phyloP scores from a whole-genome alignment of 768 basidiomycete species.

The Gautieria morchelliformis region DNA sequence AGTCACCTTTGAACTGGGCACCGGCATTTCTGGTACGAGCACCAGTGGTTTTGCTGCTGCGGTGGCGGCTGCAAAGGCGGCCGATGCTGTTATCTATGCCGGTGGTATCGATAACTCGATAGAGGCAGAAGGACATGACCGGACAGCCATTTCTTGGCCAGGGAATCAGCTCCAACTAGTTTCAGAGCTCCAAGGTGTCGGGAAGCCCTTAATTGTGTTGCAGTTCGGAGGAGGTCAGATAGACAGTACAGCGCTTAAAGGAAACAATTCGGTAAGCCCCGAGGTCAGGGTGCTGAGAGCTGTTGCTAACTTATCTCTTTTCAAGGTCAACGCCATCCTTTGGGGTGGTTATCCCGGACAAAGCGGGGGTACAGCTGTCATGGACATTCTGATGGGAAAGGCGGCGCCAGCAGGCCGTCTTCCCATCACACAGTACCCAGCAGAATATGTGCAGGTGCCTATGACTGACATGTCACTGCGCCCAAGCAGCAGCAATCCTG shows the following conservation, averaged over 20 bases:
- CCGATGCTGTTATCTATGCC: constrained; percentile 42
- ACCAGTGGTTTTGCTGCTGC: constrained; percentile 42
- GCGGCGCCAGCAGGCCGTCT: constrained; percentile 46
- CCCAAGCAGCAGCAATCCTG: constrained; percentile 38
- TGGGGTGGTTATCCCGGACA: constrained; percentile 54
- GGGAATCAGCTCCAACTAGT: constrained; percentile 45
- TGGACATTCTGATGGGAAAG: constrained; percentile 43
- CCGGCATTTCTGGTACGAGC: constrained; percentile 28
- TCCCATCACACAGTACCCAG: constrained; percentile 44
- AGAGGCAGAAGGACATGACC: constrained; percentile 39
- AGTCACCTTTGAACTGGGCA: constrained; percentile 34
- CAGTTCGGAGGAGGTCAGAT: constrained; percentile 53
- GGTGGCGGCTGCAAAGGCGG: constrained; percentile 35
- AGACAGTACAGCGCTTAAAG: constrained; percentile 38
- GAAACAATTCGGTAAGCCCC: constrained; percentile 28
- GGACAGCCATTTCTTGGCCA: constrained; percentile 43
- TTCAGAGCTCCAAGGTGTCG: constrained; percentile 31
- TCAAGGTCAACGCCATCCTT: constrained; percentile 40
- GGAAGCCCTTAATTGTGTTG: constrained; percentile 43
- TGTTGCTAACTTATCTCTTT: not conserved
- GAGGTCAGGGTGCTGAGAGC: not conserved
- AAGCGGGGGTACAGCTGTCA: constrained; percentile 43
- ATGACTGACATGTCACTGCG: constrained; percentile 54
- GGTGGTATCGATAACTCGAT: constrained; percentile 45
- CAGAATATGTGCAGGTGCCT: constrained; percentile 35